A percentile compares a stretch with the other conserved stretches of the same genome.
phyloP scores from a whole-genome alignment of 1,284 basidiomycete species.

The Ganoderma multipileum region DNA sequence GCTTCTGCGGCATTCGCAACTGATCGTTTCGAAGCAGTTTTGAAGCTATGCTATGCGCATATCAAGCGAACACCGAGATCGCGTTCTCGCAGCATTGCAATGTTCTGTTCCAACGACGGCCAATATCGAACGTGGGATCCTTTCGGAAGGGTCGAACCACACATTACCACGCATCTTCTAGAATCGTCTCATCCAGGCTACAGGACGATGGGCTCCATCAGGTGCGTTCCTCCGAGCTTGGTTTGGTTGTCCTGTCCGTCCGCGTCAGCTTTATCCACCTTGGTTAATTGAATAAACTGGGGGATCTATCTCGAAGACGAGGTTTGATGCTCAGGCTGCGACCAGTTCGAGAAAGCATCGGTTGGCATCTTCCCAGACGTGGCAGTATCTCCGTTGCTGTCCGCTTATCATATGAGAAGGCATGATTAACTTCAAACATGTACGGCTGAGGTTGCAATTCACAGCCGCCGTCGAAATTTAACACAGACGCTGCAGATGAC shows the following conservation, averaged over 20 bases:
- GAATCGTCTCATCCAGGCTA: too few species aligned
- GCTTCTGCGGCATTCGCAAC: background rate
- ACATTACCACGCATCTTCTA: too few species aligned
- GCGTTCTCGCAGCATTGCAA: background rate
- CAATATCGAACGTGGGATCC: background rate
- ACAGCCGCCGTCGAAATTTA: background rate
- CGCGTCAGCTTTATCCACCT: too few species aligned
- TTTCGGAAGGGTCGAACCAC: background rate
- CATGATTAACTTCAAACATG: too few species aligned
- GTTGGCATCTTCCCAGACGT: background rate
- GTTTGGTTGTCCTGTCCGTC: too few species aligned
- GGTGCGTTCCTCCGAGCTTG: too few species aligned
- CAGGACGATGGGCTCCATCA: too few species aligned
- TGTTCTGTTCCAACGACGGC: background rate
- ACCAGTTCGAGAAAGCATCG: background rate
- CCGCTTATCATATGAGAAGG: background rate
- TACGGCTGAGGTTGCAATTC: background rate
- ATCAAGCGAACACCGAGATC: background rate
- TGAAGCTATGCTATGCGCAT: background rate
- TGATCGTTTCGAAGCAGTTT: background rate
- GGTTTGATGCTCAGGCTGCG: background rate
- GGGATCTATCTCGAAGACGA: too few species aligned
- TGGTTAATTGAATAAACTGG: too few species aligned
- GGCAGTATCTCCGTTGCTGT: background rate
- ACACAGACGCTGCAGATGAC: background rate